Evolutionary conservation across 768 basidiomycete genomes (phyloP).

Genomic region (Mycena albidolilacea): DNA sequence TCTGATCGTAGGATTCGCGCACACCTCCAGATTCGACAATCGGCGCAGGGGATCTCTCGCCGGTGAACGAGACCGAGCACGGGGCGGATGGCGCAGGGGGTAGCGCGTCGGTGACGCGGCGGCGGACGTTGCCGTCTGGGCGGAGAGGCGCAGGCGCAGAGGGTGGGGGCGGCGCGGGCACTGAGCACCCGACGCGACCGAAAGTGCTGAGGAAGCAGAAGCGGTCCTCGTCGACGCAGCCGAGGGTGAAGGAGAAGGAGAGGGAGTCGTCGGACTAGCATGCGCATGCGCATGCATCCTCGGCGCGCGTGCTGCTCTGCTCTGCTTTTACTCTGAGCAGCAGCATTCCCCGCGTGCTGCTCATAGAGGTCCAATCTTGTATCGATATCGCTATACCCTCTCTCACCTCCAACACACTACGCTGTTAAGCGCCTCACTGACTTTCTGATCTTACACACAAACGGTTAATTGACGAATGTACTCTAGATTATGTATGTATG

Average conservation of each 20-base stretch:
- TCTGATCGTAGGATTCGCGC: slow-evolving; percentile 9
- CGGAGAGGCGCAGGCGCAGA: slow-evolving; percentile 46
- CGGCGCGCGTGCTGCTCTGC: background rate
- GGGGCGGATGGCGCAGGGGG: slow-evolving; percentile 48
- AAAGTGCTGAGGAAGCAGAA: slow-evolving; percentile 69
- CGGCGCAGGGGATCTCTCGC: slow-evolving; percentile 58
- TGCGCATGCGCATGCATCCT: background rate
- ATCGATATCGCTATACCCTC: slow-evolving; percentile 36
- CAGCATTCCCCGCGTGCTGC: background rate
- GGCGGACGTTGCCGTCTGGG: slow-evolving; percentile 75
- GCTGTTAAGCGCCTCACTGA: too few species aligned
- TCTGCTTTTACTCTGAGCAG: background rate
- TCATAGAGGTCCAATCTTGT: slow-evolving; percentile 11
- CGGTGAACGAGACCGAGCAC: slow-evolving; percentile 56
- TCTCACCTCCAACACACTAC: background rate
- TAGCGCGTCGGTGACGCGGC: slow-evolving; percentile 64
- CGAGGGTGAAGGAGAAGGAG: slow-evolving; percentile 38
- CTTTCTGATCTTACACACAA: too few species aligned
- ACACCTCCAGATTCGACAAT: slow-evolving; percentile 37
- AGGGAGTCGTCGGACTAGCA: slow-evolving; percentile 26
- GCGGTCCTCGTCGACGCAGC: slow-evolving; percentile 59
- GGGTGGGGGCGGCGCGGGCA: slow-evolving; percentile 17
- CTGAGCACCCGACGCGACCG: slow-evolving; percentile 42
- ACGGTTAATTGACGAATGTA: too few species aligned
- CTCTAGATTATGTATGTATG: too few species aligned